These are phyloP conservation scores for Eucalyptus melliodora DNA, from an alignment of 345 rosid genomes.

Conservation along the genomic window DNA sequence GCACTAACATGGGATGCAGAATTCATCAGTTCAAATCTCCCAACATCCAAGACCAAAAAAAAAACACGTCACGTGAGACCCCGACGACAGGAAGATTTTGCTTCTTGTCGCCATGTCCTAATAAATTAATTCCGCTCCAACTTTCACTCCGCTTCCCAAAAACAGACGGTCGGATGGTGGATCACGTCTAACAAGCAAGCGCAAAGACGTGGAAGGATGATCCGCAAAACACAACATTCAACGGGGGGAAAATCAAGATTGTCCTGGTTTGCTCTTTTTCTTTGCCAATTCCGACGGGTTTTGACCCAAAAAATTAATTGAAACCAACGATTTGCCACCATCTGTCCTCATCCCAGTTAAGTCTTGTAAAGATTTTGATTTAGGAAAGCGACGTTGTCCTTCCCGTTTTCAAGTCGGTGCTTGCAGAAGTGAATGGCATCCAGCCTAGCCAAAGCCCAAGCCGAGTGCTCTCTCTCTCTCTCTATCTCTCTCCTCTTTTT, in stretches of 20 bases:
- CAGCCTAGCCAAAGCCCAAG: not conserved
- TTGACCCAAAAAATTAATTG: not conserved
- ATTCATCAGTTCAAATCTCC: not conserved
- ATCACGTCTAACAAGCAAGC: not conserved
- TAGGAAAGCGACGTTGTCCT: not conserved
- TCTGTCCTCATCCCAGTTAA: not conserved
- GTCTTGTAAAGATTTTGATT: not conserved
- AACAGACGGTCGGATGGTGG: not conserved
- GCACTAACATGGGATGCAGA: not conserved
- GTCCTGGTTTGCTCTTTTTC: not conserved
- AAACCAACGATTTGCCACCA: not conserved
- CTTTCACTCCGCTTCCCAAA: not conserved
- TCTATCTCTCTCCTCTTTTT: too few relatives aligned
- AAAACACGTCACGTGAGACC: not conserved
- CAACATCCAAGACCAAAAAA: not conserved
- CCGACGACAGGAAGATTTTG: not conserved
- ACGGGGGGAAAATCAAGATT: not conserved
- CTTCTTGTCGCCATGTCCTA: not conserved
- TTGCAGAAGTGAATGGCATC: not conserved
- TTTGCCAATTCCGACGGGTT: not conserved
- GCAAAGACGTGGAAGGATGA: not conserved
- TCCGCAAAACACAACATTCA: not conserved
- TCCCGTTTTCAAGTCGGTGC: not conserved
- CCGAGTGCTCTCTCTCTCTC: not conserved
- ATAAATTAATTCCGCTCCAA: not conserved